A percentile compares a stretch with the other conserved stretches of the same genome.
Evolutionary conservation across 2,329 filamentous ascomycete species (phyloP).

Genomic region (Penicillium sp.): DNA sequence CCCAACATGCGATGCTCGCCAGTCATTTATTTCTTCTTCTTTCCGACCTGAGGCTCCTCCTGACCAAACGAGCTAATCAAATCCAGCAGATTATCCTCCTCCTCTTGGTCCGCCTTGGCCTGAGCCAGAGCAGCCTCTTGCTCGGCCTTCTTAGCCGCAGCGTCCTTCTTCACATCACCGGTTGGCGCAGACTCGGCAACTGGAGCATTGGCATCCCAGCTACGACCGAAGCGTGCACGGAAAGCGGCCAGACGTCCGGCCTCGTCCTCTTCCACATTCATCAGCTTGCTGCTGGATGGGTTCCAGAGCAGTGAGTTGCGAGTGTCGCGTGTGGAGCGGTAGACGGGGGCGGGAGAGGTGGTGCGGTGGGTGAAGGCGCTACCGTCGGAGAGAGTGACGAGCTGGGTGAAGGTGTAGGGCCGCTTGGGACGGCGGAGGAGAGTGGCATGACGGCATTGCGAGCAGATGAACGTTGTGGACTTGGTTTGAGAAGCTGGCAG

Average conservation of each 20-base stretch:
- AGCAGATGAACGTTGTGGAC: conserved; percentile 49
- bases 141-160: conserved; percentile 26
- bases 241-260: conserved; percentile 87
- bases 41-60: conserved; percentile 39
- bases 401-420: conserved; percentile 96
- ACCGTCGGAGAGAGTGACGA: conserved; percentile 89
- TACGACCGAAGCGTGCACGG: conserved; percentile 77
- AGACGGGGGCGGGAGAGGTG: conserved; percentile 57
- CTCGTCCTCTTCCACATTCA: conserved; percentile 93
- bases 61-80: conserved; percentile 56
- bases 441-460: conserved; percentile 76
- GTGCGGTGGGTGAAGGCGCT: conserved; percentile 66
- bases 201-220: conserved; percentile 67
- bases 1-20: neutral
- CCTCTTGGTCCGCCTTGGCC: conserved; percentile 50
- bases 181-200: conserved; percentile 34
- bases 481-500: conserved; percentile 31
- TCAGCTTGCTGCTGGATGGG: conserved; percentile 74
- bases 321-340: conserved; percentile 74
- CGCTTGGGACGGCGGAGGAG: conserved; percentile 85
- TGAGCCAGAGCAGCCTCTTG: conserved; percentile 50
- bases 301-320: conserved; percentile 92
- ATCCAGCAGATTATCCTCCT: conserved; percentile 60
- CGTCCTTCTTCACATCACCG: conserved; percentile 14
- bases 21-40: conserved; percentile 36